phyloP scores from a whole-genome alignment of 805 yeast genomes.

The Zygosaccharomyces gambellarensis region DNA sequence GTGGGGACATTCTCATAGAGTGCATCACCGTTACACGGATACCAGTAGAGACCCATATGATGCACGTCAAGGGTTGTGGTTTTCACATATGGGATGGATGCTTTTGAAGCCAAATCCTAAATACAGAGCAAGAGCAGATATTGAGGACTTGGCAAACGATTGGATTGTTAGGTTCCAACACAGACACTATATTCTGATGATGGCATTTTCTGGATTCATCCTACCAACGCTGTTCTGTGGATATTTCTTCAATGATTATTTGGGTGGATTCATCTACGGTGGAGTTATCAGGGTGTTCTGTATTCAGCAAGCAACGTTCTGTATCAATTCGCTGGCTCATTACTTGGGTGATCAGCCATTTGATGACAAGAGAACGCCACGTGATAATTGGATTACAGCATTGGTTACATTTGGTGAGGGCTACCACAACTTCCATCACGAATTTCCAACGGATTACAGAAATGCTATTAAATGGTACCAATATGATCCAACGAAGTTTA shows the following conservation, averaged over 20 bases:
- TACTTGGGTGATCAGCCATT: slow-evolving; percentile 85
- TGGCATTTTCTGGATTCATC: slow-evolving; percentile 56
- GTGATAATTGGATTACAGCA: slow-evolving; percentile 78
- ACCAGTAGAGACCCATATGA: slow-evolving; percentile 81
- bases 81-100: slow-evolving; percentile 86
- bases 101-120: slow-evolving; percentile 73
- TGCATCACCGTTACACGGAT: slow-evolving; percentile 84
- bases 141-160: slow-evolving; percentile 70
- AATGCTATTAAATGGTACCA: slow-evolving; percentile 85
- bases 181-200: slow-evolving; percentile 62
- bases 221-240: slow-evolving; percentile 59
- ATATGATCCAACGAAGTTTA: slow-evolving; percentile 74
- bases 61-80: slow-evolving; percentile 81
- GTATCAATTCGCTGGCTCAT: slow-evolving; percentile 82
- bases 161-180: slow-evolving; percentile 80
- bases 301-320: slow-evolving; percentile 82
- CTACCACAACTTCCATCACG: slow-evolving; percentile 86
- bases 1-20: slow-evolving; percentile 86
- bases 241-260: slow-evolving; percentile 51
- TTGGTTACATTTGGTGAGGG: slow-evolving; percentile 86
- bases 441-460: slow-evolving; percentile 85
- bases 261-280: slow-evolving; percentile 73
- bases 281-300: slow-evolving; percentile 64
- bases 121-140: slow-evolving; percentile 75
- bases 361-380: slow-evolving; percentile 81